Evolutionary conservation across 2,329 filamentous ascomycete species (phyloP).

Genomic region (Macrophomina tecta): DNA sequence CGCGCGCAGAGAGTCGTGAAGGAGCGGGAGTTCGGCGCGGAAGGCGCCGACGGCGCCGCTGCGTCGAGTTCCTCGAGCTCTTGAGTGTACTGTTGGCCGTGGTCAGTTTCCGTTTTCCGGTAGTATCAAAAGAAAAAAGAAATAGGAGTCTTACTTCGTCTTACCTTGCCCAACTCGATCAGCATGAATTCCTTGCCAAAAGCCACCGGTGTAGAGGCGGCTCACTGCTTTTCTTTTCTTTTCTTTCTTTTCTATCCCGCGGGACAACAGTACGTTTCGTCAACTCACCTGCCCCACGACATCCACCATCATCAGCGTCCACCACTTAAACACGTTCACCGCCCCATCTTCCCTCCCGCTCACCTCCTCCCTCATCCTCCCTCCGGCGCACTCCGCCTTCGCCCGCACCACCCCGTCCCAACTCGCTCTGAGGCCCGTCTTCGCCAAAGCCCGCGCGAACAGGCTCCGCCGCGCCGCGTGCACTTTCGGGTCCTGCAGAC

Average conservation of each 20-base stretch:
- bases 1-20: neutral
- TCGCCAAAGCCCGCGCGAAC: slow-evolving; percentile 31
- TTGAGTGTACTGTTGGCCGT: neutral
- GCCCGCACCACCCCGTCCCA: slow-evolving; percentile 39
- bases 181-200: slow-evolving; percentile 44
- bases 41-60: neutral
- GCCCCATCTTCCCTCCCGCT: slow-evolving; percentile 30
- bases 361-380: slow-evolving; percentile 45
- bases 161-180: neutral
- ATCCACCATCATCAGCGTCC: slow-evolving; percentile 59
- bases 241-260: no score
- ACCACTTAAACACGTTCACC: slow-evolving; percentile 58
- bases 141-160: neutral
- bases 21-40: neutral
- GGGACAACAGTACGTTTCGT: no score
- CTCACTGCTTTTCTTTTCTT: no score
- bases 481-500: neutral
- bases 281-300: slow-evolving; percentile 55
- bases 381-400: slow-evolving; percentile 45
- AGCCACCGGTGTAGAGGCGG: slow-evolving; percentile 43
- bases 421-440: slow-evolving; percentile 49
- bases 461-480: neutral
- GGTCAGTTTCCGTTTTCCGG: no score
- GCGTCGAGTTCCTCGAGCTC: neutral
- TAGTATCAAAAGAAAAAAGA: neutral